Percentiles rank a stretch among this genome's conserved stretches.
Conservation (phyloP, 176 grass and related monocot genomes). For the Thinopyrum elongatum region DNA sequence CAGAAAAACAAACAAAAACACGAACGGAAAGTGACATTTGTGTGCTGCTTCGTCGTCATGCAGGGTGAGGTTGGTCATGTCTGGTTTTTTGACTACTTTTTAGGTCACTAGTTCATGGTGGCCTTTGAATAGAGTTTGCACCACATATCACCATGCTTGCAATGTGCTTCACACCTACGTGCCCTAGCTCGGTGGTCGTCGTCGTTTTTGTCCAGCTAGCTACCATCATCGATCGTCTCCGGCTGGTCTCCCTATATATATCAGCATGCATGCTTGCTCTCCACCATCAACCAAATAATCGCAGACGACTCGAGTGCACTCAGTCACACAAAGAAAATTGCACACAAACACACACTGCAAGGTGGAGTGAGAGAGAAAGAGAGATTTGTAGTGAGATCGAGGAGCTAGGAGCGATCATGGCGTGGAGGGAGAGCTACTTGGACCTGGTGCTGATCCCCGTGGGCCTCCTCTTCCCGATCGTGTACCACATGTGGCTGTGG, state of each 20-base stretch:
- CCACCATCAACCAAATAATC: background rate
- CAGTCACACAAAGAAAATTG: background rate
- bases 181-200: background rate
- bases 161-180: slow-evolving; percentile 25
- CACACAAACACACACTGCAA: background rate
- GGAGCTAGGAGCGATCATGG: slow-evolving; percentile 20
- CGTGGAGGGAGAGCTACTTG: slow-evolving; percentile 59
- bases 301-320: background rate
- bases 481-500: slow-evolving; percentile 81
- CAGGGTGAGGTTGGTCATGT: slow-evolving; percentile 21
- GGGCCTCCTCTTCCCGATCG: slow-evolving; percentile 47
- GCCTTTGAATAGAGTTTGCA: slow-evolving; percentile 6
- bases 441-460: slow-evolving; percentile 71
- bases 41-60: slow-evolving; percentile 8
- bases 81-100: slow-evolving; percentile 19
- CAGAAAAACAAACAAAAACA: background rate
- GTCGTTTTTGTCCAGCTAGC: background rate
- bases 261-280: background rate
- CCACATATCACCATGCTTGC: background rate
- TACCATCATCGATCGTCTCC: background rate
- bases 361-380: background rate
- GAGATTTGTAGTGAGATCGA: background rate
- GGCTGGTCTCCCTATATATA: slow-evolving; percentile 3
- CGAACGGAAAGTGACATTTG: background rate
- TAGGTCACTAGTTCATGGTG: slow-evolving; percentile 26